Evolutionary conservation across 371 early-diverging fungal genomes (phyloP).

Genomic region (Apophysomyces ossiformis): DNA sequence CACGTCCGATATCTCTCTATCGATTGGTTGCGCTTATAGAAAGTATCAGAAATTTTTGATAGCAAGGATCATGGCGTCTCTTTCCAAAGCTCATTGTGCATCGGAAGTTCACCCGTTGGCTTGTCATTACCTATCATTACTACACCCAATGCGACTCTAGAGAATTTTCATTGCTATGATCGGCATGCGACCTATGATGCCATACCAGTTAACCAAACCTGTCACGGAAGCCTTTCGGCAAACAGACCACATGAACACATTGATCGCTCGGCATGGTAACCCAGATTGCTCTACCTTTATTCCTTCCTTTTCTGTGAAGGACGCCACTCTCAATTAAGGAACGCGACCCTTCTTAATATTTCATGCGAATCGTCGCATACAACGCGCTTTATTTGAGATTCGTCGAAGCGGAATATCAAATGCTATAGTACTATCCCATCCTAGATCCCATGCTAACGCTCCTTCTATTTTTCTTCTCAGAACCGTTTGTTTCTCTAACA

Average conservation of each 20-base stretch:
- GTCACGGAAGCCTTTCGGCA: not conserved
- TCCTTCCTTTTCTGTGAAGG: not conserved
- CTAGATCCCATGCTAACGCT: no score
- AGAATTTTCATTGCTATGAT: not conserved
- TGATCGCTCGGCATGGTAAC: conserved; percentile 5
- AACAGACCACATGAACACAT: not conserved
- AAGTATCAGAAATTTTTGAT: no score
- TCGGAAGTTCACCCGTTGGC: no score
- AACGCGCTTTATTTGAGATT: conserved; percentile 3
- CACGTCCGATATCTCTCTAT: no score
- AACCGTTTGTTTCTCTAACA: no score
- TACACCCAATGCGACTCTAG: no score
- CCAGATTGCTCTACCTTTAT: not conserved
- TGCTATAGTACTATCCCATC: not conserved
- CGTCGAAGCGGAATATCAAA: not conserved
- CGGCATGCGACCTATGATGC: conserved; percentile 10
- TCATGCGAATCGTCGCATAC: not conserved
- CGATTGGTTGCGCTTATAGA: no score
- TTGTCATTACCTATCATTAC: no score
- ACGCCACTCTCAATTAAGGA: not conserved
- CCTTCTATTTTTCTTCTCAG: no score
- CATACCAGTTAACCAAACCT: not conserved
- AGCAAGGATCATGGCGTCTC: no score
- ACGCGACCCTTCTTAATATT: not conserved
- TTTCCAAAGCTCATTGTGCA: no score